phyloP scores from a whole-genome alignment of 2,329 filamentous ascomycete species.

The Didymella pomorum region DNA sequence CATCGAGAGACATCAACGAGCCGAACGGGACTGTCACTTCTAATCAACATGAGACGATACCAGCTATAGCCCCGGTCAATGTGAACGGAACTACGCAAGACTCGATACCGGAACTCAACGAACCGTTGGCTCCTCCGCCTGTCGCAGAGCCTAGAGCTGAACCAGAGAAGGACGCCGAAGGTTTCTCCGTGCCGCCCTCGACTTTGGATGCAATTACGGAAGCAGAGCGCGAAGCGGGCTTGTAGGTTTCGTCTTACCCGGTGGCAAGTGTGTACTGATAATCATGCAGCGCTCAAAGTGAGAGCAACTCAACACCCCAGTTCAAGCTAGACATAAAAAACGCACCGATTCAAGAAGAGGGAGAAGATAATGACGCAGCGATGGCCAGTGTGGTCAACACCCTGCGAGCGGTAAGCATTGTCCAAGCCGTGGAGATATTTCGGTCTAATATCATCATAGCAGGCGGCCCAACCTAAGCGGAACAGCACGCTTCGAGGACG shows the following conservation, averaged over 20 bases:
- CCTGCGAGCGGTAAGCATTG: conserved; percentile 62
- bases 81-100: conserved; percentile 46
- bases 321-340: conserved; percentile 85
- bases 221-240: conserved; percentile 70
- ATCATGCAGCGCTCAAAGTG: conserved; percentile 29
- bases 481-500: conserved; percentile 83
- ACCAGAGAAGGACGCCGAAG: conserved; percentile 72
- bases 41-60: conserved; percentile 26
- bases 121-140: conserved; percentile 45
- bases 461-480: conserved; percentile 62
- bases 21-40: conserved; percentile 43
- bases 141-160: conserved; percentile 41
- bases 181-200: conserved; percentile 75
- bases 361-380: conserved; percentile 75
- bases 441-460: conserved; percentile 51
- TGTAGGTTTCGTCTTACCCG: conserved; percentile 32
- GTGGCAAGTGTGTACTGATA: conserved; percentile 10
- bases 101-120: conserved; percentile 48
- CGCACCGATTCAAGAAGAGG: conserved; percentile 79
- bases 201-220: conserved; percentile 69
- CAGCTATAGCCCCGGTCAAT: conserved; percentile 4
- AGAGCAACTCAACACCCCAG: conserved; percentile 52
- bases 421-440: not conserved
- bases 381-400: conserved; percentile 78
- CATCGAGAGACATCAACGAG: conserved; percentile 35